These are phyloP conservation scores for Penicillium vulpinum DNA, from an alignment of 2,329 filamentous ascomycete genomes.

Conservation along the genomic window DNA sequence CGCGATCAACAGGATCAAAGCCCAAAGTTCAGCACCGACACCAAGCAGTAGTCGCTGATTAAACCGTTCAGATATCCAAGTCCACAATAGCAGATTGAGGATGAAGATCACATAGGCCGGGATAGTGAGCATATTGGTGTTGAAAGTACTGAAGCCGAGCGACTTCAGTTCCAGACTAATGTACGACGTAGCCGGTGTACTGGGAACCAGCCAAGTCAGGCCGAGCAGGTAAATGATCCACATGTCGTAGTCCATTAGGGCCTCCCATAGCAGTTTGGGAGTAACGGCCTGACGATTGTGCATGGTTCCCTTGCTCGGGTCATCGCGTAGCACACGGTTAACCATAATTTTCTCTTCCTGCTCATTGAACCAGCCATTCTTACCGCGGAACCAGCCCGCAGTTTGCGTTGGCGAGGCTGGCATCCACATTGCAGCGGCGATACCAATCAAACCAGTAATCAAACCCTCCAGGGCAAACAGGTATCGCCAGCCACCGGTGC, in stretches of 20 bases:
- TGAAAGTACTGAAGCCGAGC: slow-evolving; percentile 59
- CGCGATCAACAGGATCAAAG: slow-evolving; percentile 53
- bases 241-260: slow-evolving; percentile 58
- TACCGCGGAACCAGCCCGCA: slow-evolving; percentile 59
- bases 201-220: slow-evolving; percentile 46
- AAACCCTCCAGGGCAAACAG: slow-evolving; percentile 46
- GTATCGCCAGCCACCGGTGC: slow-evolving; percentile 46
- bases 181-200: slow-evolving; percentile 37
- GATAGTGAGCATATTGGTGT: slow-evolving; percentile 64
- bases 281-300: slow-evolving; percentile 59
- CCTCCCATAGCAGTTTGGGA: slow-evolving; percentile 50
- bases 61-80: slow-evolving; percentile 57
- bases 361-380: slow-evolving; percentile 66
- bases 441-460: slow-evolving; percentile 56
- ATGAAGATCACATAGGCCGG: slow-evolving; percentile 60
- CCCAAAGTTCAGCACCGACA: slow-evolving; percentile 55
- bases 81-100: slow-evolving; percentile 55
- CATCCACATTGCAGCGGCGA: slow-evolving; percentile 60
- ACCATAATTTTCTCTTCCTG: slow-evolving; percentile 69
- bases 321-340: slow-evolving; percentile 60
- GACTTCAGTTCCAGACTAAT: slow-evolving; percentile 49
- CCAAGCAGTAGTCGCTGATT: slow-evolving; percentile 57
- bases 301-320: slow-evolving; percentile 61
- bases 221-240: slow-evolving; percentile 57
- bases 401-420: slow-evolving; percentile 67